Conservation (phyloP, 176 grass and related monocot genomes). For the Raddia guianensis region DNA sequence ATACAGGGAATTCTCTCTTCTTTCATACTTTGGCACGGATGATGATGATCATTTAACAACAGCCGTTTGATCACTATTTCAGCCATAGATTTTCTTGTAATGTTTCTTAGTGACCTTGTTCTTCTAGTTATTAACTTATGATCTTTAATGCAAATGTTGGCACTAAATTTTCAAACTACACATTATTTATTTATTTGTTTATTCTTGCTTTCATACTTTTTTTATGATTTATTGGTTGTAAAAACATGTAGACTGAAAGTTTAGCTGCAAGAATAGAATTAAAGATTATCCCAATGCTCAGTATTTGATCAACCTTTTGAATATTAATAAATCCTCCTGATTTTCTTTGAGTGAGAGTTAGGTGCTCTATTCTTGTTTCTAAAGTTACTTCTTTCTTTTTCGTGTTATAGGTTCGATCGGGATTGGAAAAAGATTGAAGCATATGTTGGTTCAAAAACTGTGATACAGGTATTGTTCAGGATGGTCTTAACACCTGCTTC, state of each 20-base stretch:
- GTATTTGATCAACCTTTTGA: neutral
- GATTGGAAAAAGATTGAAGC: constrained; percentile 94
- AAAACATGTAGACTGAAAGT: neutral
- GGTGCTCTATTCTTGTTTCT: neutral
- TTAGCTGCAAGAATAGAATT: neutral
- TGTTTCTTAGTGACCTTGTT: neutral
- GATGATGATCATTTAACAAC: neutral
- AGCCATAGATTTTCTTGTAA: neutral
- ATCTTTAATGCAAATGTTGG: neutral
- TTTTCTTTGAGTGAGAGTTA: neutral
- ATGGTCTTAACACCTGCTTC: neutral
- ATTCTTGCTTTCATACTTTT: neutral
- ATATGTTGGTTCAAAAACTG: constrained; percentile 85
- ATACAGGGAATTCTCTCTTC: neutral
- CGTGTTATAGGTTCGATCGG: constrained; percentile 72
- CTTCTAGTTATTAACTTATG: neutral
- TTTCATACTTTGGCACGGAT: neutral
- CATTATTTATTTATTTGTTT: neutral
- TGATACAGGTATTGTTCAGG: constrained; percentile 68
- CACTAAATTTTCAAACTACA: neutral
- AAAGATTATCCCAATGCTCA: neutral
- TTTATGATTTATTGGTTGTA: neutral
- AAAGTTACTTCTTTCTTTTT: constrained; percentile 9
- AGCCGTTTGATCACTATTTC: neutral
- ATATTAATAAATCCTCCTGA: neutral